Evolutionary conservation across 2,329 filamentous ascomycete species (phyloP).

Genomic region (Tolypocladium album): DNA sequence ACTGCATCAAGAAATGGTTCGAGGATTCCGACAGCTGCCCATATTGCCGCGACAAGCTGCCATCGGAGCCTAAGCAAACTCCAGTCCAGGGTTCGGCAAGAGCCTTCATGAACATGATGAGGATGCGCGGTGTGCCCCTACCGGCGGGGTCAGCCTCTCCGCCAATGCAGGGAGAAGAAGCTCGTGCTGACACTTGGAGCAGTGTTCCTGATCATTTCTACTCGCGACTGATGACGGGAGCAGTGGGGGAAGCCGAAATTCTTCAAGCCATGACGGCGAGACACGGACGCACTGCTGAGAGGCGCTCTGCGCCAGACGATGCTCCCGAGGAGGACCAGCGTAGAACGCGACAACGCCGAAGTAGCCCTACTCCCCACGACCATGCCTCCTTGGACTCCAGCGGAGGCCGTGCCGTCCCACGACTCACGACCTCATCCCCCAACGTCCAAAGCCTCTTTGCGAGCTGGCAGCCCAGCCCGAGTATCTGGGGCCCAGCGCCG

Average conservation of each 20-base stretch:
- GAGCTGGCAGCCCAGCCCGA: background rate
- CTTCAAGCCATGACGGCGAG: constrained; percentile 6
- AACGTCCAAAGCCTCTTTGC: background rate
- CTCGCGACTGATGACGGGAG: constrained; percentile 6
- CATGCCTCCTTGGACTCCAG: background rate
- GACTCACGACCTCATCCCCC: background rate
- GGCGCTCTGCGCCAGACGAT: constrained; percentile 18
- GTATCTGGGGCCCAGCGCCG: background rate
- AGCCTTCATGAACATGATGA: constrained; percentile 20
- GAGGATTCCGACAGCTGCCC: constrained; percentile 52
- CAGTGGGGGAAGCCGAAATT: constrained; percentile 6
- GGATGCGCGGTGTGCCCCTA: constrained; percentile 12
- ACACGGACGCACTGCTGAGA: constrained; percentile 7
- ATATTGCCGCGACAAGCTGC: constrained; percentile 52
- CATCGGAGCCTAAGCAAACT: constrained; percentile 29
- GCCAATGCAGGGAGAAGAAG: background rate
- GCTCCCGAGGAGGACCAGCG: constrained; percentile 13
- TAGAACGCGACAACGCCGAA: constrained; percentile 16
- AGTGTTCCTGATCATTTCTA: constrained; percentile 11
- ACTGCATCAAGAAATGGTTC: constrained; percentile 57
- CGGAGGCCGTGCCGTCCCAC: background rate
- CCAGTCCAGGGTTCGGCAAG: constrained; percentile 8
- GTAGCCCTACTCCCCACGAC: constrained; percentile 1
- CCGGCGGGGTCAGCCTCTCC: constrained; percentile 10
- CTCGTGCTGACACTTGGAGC: background rate